Base-by-base conservation (phyloP, 2,329 filamentous ascomycete genomes). In the Emmonsiellopsis sp. region DNA sequence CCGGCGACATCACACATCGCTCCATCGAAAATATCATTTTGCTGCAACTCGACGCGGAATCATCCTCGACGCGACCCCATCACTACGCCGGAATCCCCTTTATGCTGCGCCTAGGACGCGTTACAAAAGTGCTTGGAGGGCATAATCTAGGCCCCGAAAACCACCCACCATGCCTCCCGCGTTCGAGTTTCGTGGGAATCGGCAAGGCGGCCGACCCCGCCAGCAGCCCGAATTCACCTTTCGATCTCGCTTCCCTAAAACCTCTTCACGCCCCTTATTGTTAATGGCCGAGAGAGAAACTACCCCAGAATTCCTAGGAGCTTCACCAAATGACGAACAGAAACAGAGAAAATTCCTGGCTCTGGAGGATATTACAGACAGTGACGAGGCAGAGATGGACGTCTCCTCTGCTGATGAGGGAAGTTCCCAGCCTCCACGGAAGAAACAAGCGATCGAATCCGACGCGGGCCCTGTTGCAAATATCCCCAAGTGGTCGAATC, bases 401-500 rank as follows among this genome's bases (percentile, higher is more conserved):
- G 62, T 71, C 7, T 73, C 68, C 6, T 62, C 68, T 3, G 68
- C 66, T 3, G 69, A 69, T 46, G 65, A 71, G 11, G 54, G 63
- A 8, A 52, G 46, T 34, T 59, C 63, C 17, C 68, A 60, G 43
- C 55, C 59, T 43, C 70, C 73, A 14, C 71, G 70, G 49, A 71
- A 71, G 51, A 71, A 64, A 58, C 67, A 65, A 54, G 66, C 63
- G 3, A n/a, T 67, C 5, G 65, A 63, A 42, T 49, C 57, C 11
- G 59, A 63, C 27, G 57, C 57, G 33, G 51, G 54, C 5, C 54
- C 54, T 10, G 49, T 56, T 36, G 48, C 61, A 11, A 60, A 62
- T 51, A 70, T 67, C 5, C 89, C 90, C 2, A 90, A 87, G 68
- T 97, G 92, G 92, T 95, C 90, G 4, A 97, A 97, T 61, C 91